phyloP scores from a whole-genome alignment of 2,329 filamentous ascomycete species.

The Moelleriella libera region DNA sequence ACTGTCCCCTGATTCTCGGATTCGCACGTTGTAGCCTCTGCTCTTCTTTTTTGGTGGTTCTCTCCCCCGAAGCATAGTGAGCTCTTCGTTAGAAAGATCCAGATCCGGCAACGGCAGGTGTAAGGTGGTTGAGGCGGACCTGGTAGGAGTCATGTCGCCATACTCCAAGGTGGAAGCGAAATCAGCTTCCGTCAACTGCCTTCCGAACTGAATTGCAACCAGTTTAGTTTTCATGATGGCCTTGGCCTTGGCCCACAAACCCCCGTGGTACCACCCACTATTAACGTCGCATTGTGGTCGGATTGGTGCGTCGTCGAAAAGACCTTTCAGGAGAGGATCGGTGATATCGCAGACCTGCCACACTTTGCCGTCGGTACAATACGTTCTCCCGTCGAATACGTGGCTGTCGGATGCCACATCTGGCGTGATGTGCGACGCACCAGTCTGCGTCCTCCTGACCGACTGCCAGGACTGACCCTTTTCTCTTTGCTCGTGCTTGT shows the following conservation, averaged over 20 bases:
- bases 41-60: slow-evolving; percentile 21
- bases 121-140: slow-evolving; percentile 14
- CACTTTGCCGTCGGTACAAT: slow-evolving; percentile 70
- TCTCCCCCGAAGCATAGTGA: slow-evolving; percentile 18
- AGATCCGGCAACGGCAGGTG: slow-evolving; percentile 20
- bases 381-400: slow-evolving; percentile 66
- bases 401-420: slow-evolving; percentile 41
- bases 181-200: slow-evolving; percentile 27
- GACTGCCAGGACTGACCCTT: slow-evolving; percentile 35
- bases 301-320: slow-evolving; percentile 51
- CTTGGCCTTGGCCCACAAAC: slow-evolving; percentile 70
- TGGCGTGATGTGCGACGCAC: slow-evolving; percentile 22
- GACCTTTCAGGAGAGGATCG: slow-evolving; percentile 54
- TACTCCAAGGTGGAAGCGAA: slow-evolving; percentile 19
- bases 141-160: slow-evolving; percentile 19
- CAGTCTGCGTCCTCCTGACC: slow-evolving; percentile 24
- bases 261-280: slow-evolving; percentile 77
- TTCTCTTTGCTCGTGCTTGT: slow-evolving; percentile 31
- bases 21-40: slow-evolving; percentile 19
- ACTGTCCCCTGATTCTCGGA: slow-evolving; percentile 11
- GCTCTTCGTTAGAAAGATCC: slow-evolving; percentile 19
- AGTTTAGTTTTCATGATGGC: slow-evolving; percentile 83
- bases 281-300: slow-evolving; percentile 43
- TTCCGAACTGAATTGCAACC: slow-evolving; percentile 45
- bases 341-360: slow-evolving; percentile 92